These are phyloP conservation scores for Phytopythium helicoides DNA, from an alignment of 352 stramenopile species.

Conservation along the genomic window DNA sequence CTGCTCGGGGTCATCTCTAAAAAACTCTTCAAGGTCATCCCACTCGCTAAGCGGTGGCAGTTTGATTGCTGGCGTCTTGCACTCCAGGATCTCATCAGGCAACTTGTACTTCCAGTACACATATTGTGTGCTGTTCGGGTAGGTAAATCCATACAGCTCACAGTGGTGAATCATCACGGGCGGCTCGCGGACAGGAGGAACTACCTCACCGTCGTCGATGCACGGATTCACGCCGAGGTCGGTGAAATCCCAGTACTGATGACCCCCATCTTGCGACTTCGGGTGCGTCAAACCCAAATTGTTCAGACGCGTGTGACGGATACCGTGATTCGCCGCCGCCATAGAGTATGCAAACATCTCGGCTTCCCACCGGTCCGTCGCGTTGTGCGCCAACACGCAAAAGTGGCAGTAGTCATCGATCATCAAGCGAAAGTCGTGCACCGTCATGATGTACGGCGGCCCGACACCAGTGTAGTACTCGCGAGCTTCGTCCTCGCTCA, in stretches of 20 bases:
- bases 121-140: constrained; percentile 24
- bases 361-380: too few relatives aligned
- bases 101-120: constrained; percentile 58
- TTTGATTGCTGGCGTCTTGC: constrained; percentile 36
- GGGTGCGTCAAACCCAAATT: constrained; percentile 45
- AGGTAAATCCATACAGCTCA: constrained; percentile 37
- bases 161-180: constrained; percentile 51
- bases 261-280: constrained; percentile 17
- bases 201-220: constrained; percentile 19
- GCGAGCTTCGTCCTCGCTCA: too few relatives aligned
- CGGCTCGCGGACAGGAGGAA: constrained; percentile 28
- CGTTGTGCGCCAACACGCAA: too few relatives aligned
- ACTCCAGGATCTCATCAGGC: constrained; percentile 33
- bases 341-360: too few relatives aligned
- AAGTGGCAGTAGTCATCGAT: too few relatives aligned
- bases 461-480: too few relatives aligned
- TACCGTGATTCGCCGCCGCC: too few relatives aligned
- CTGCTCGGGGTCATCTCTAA: constrained; percentile 6
- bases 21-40: constrained; percentile 13
- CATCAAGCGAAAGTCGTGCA: too few relatives aligned
- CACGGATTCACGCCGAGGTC: constrained; percentile 39
- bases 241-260: constrained; percentile 48
- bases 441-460: too few relatives aligned
- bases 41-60: constrained; percentile 41
- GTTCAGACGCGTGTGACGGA: constrained; percentile 39